Evolutionary conservation across 345 rosid species (phyloP), one percentile per base, ranked within the genome.

Genomic region (Linum tenue): DNA sequence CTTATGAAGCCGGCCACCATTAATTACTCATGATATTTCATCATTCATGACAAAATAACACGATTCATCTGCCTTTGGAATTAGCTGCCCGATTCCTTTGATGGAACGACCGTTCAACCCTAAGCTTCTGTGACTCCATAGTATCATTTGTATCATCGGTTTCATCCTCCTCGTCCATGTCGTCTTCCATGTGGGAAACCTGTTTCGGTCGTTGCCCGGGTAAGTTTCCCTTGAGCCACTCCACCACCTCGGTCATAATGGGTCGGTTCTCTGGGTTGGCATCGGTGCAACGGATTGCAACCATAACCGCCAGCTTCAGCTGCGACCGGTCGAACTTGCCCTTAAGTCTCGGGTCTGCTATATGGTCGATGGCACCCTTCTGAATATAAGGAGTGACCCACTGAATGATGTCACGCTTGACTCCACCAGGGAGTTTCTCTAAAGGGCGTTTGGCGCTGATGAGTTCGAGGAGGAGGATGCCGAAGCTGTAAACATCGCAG

Each of bases 401-500:
- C 64, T 83, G 87, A 40, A 84, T 76, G 5, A 87, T 84, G 57
- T 83, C 85, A 0, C 86, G 83, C 53, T 77, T 83, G 42, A 74
- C 73, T 1, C 92, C 89, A 0, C 85, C 80, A 0, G 79, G 72
- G 39, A 83, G 85, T 59, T 84, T 84, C 76, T 87, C 83, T 55
- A 84, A 53, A 8, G 87, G 92, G 56, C 80, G 83, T 63, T 42
- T 84, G 0, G 77, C 86, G 36, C 86, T 87, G 17, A 87, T 70
- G 60, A 84, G 78, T 61, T 84, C 89, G 0, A 87, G 39, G 3
- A 86, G 82, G 17, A 87, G 43, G 60, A 87, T 79, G 2, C 89
- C 92, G n/a, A 83, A 87, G 64, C 92, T 87, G 12, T 81, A 84
- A 7, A 84, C 89, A 43, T 87, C 92, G 42, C 89, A 87, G 10